These are phyloP conservation scores for Trametes punicea DNA, from an alignment of 768 basidiomycete genomes.

Conservation along the genomic window DNA sequence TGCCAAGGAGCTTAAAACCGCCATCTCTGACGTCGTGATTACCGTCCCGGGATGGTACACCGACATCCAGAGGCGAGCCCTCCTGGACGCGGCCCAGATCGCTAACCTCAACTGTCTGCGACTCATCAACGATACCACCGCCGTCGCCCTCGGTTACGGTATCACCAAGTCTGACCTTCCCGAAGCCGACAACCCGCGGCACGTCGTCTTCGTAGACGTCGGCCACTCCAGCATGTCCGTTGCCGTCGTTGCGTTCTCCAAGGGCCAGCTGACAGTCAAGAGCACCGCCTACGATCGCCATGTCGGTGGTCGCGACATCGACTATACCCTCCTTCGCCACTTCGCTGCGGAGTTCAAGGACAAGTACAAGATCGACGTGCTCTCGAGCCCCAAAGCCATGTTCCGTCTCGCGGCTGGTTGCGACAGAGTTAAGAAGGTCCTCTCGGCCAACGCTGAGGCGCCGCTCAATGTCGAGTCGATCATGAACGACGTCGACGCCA, in stretches of 20 bases:
- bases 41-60: slow-evolving; percentile 97
- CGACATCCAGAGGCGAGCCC: slow-evolving; percentile 85
- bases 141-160: slow-evolving; percentile 94
- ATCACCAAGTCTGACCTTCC: slow-evolving; percentile 99
- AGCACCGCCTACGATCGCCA: slow-evolving; percentile 88
- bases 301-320: slow-evolving; percentile 95
- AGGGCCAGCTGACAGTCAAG: slow-evolving; percentile 87
- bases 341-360: slow-evolving; percentile 89
- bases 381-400: slow-evolving; percentile 84
- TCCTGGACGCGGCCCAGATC: slow-evolving; percentile 86
- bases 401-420: slow-evolving; percentile 89
- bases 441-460: slow-evolving; percentile 89
- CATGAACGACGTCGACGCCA: slow-evolving; percentile 93
- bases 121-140: slow-evolving; percentile 96
- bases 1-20: slow-evolving; percentile 76
- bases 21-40: slow-evolving; percentile 90
- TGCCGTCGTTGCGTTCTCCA: slow-evolving; percentile 87
- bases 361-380: slow-evolving; percentile 98
- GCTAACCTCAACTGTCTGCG: slow-evolving; percentile 89
- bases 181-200: slow-evolving; percentile 70
- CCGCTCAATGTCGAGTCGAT: slow-evolving; percentile 93
- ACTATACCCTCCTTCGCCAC: slow-evolving; percentile 84
- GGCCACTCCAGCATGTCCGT: slow-evolving; percentile 92
- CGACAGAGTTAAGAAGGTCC: slow-evolving; percentile 94
- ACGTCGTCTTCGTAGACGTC: slow-evolving; percentile 93